A percentile compares a stretch with the other conserved stretches of the same genome.
Evolutionary conservation across 1,284 basidiomycete species (phyloP).

Genomic region (Ustilago crameri): DNA sequence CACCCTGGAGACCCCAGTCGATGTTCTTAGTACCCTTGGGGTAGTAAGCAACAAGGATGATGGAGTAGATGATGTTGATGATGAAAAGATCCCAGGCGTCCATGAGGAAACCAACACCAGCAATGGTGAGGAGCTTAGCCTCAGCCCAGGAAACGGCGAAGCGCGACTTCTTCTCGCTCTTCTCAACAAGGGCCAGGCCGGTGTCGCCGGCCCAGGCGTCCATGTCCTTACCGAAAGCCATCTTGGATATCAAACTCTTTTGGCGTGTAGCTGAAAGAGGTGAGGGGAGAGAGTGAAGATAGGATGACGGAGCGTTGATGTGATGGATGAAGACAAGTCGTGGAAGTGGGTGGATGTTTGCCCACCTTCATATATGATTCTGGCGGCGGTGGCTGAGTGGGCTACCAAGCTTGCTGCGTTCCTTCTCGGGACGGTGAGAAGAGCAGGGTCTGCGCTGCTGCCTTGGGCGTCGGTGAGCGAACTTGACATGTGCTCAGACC

Average conservation of each 20-base stretch:
- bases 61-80: constrained; percentile 65
- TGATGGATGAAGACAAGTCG: background rate
- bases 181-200: constrained; percentile 60
- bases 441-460: background rate
- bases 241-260: constrained; percentile 19
- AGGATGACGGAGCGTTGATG: constrained; percentile 6
- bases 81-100: constrained; percentile 66
- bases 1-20: constrained; percentile 63
- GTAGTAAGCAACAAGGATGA: constrained; percentile 62
- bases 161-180: constrained; percentile 46
- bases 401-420: background rate
- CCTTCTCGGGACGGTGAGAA: background rate
- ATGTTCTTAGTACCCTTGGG: constrained; percentile 55
- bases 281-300: background rate
- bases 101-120: constrained; percentile 66
- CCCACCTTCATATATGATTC: constrained; percentile 31
- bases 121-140: constrained; percentile 62
- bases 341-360: background rate
- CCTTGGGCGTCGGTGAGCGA: too few relatives aligned
- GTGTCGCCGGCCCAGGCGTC: constrained; percentile 59
- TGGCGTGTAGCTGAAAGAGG: constrained; percentile 3
- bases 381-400: constrained; percentile 5
- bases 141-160: constrained; percentile 60
- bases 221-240: constrained; percentile 63
- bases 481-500: too few relatives aligned